Percentiles rank a stretch among this genome's conserved stretches.
phyloP scores from a whole-genome alignment of 768 basidiomycete genomes.

The Russula sp. region DNA sequence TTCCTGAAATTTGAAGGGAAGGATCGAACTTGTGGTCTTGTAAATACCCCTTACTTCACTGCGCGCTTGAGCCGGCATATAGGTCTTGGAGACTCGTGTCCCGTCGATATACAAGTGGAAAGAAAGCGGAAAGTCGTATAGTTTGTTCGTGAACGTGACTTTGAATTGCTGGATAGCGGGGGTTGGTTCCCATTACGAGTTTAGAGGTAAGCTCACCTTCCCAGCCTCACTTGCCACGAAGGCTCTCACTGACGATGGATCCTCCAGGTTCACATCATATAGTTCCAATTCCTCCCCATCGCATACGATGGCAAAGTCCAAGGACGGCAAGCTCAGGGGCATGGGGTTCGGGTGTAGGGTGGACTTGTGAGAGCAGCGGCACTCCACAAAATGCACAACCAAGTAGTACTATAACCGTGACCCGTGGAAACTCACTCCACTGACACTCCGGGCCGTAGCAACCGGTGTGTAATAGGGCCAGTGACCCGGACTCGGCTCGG shows the following conservation, averaged over 20 bases:
- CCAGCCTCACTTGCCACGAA: constrained; percentile 15
- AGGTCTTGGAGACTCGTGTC: not conserved
- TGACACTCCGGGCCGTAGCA: not conserved
- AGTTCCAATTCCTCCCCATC: not conserved
- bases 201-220: constrained; percentile 1
- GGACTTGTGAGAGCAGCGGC: not conserved
- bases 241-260: not conserved
- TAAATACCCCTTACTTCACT: not conserved
- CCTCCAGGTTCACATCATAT: not conserved
- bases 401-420: too few species aligned
- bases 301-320: constrained; percentile 6
- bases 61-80: not conserved
- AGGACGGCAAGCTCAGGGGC: not conserved
- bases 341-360: not conserved
- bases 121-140: not conserved
- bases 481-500: too few species aligned
- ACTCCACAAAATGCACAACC: not conserved
- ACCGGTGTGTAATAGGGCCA: too few species aligned
- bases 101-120: constrained; percentile 6
- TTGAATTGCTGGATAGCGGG: constrained; percentile 4
- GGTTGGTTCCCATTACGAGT: not conserved
- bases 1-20: constrained; percentile 17
- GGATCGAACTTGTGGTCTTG: not conserved
- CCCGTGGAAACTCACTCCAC: too few species aligned
- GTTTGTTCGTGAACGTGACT: not conserved